phyloP scores from a whole-genome alignment of 345 rosid species.

The Psidium guajava region DNA sequence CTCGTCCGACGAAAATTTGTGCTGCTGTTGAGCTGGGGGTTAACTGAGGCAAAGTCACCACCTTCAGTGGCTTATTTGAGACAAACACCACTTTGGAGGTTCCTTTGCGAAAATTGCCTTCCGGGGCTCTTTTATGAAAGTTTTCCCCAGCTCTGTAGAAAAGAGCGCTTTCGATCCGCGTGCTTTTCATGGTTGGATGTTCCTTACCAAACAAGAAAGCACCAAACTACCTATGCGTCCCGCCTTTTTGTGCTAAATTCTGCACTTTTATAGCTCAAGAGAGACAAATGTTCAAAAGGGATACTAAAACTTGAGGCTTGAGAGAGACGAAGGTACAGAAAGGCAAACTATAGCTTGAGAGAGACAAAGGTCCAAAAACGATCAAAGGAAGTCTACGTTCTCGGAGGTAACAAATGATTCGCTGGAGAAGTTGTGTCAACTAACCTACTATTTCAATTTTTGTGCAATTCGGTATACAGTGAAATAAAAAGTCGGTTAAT shows the following conservation, averaged over 20 bases:
- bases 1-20: background rate
- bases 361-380: background rate
- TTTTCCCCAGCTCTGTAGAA: background rate
- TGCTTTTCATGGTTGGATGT: background rate
- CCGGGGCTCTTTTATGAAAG: background rate
- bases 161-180: background rate
- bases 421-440: background rate
- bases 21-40: background rate
- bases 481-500: background rate
- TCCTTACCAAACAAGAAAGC: background rate
- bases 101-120: background rate
- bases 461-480: background rate
- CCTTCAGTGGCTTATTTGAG: background rate
- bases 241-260: background rate
- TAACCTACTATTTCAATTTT: background rate
- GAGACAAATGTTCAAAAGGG: background rate
- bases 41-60: background rate
- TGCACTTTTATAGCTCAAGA: background rate
- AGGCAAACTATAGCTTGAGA: background rate
- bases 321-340: background rate
- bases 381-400: background rate
- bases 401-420: background rate
- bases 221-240: background rate
- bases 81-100: background rate
- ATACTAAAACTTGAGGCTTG: background rate